phyloP scores from a whole-genome alignment of 148 eudicot genomes.

The Bassia scoparia region DNA sequence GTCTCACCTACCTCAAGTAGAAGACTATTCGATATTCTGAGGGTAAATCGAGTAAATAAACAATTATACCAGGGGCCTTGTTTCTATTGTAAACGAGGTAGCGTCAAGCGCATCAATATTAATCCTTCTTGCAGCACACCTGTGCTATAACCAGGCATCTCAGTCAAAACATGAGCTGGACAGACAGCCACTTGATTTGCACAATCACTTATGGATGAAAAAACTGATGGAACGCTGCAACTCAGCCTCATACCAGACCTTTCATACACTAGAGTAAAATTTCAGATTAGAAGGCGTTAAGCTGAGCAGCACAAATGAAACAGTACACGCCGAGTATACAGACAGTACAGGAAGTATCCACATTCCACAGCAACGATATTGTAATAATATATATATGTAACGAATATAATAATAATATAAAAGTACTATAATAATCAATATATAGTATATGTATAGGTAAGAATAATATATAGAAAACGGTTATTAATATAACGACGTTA shows the following conservation, averaged over 20 bases:
- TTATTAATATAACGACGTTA: too few species aligned
- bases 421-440: too few species aligned
- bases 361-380: too few species aligned
- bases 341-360: too few species aligned
- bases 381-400: too few species aligned
- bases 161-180: conserved; percentile 70
- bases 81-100: conserved; percentile 65
- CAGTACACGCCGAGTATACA: too few species aligned
- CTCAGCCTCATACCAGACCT: conserved; percentile 97
- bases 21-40: conserved; percentile 73
- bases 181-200: conserved; percentile 82
- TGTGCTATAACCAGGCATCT: conserved; percentile 46
- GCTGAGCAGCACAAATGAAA: conserved; percentile 11
- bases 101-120: conserved; percentile 54
- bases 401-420: too few species aligned
- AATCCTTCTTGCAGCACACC: conserved; percentile 32
- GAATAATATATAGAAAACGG: too few species aligned
- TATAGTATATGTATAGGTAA: too few species aligned
- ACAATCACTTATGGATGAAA: conserved; percentile 52
- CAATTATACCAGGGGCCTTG: conserved; percentile 90
- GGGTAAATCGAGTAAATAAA: conserved; percentile 93
- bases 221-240: conserved; percentile 86
- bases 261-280: conserved; percentile 56
- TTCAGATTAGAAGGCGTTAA: conserved; percentile 13
- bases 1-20: conserved; percentile 81